Percentiles rank a stretch among this genome's conserved stretches.
These are phyloP conservation scores for Verticillium zaregamsianum DNA, from an alignment of 2,329 filamentous ascomycete genomes.

Conservation along the genomic window DNA sequence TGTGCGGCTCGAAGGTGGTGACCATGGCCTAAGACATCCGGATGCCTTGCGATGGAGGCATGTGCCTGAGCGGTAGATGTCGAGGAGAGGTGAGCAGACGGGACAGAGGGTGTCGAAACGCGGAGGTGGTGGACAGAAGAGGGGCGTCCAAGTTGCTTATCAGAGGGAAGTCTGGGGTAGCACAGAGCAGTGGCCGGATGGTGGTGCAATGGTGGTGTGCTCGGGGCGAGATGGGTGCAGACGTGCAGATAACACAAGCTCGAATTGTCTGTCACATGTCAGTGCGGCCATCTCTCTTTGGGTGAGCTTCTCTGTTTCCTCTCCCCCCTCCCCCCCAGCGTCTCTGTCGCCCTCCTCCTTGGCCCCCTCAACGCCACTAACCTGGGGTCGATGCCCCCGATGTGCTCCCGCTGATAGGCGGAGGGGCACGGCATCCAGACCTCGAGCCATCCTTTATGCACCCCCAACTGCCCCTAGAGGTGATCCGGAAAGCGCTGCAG, in stretches of 20 bases:
- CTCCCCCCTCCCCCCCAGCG: not conserved
- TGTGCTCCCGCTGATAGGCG: not conserved
- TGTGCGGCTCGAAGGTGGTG: not conserved
- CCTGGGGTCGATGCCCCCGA: not conserved
- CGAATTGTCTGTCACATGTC: not conserved
- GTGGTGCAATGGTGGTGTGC: not conserved
- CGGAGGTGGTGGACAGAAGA: not conserved
- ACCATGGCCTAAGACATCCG: not conserved
- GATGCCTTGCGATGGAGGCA: not conserved
- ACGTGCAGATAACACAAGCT: not conserved
- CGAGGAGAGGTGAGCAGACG: not conserved
- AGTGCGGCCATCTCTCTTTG: not conserved
- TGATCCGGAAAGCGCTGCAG: not conserved
- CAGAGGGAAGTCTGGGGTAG: not conserved
- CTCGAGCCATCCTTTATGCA: not conserved
- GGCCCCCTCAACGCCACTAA: not conserved
- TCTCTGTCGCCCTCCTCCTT: not conserved
- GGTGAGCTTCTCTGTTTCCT: not conserved
- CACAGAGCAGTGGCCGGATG: not conserved
- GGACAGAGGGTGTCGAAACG: not conserved
- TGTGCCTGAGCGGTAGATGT: not conserved
- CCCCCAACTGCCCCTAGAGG: not conserved
- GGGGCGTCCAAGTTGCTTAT: not conserved
- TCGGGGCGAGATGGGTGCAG: not conserved
- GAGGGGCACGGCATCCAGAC: not conserved